These are phyloP conservation scores for Bisporella sp. DNA, from an alignment of 2,329 filamentous ascomycete species.

Conservation along the genomic window DNA sequence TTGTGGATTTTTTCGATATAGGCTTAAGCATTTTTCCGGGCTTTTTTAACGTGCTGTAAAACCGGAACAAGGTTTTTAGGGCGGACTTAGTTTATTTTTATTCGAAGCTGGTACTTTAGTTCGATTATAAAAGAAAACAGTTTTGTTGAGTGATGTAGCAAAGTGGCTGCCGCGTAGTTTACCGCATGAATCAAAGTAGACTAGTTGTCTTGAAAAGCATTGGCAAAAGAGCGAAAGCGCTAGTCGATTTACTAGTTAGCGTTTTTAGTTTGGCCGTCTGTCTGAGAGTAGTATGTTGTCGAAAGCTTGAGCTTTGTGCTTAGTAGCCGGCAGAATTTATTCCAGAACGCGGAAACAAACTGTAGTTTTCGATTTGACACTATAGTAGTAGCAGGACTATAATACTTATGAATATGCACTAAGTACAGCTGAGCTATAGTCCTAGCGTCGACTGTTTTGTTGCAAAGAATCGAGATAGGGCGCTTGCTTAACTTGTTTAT, in stretches of 20 bases:
- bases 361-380: not conserved
- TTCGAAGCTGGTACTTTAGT: not conserved
- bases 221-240: not conserved
- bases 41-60: too few species aligned
- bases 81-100: not conserved
- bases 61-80: not conserved
- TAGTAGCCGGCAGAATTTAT: too few species aligned
- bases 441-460: not conserved
- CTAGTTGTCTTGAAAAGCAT: not conserved
- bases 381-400: not conserved
- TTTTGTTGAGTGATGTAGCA: not conserved
- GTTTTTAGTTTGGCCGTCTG: not conserved
- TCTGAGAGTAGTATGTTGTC: not conserved
- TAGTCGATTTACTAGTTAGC: not conserved
- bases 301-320: too few species aligned
- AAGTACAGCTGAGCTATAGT: not conserved
- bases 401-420: not conserved
- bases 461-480: not conserved
- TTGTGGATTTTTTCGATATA: too few species aligned
- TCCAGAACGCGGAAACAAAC: not conserved
- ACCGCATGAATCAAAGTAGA: not conserved
- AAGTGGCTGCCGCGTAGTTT: not conserved
- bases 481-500: not conserved
- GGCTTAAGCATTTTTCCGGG: too few species aligned
- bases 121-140: not conserved